Base-by-base conservation (phyloP, 2,329 filamentous ascomycete genomes). In the Pseudogymnoascus sp. region DNA sequence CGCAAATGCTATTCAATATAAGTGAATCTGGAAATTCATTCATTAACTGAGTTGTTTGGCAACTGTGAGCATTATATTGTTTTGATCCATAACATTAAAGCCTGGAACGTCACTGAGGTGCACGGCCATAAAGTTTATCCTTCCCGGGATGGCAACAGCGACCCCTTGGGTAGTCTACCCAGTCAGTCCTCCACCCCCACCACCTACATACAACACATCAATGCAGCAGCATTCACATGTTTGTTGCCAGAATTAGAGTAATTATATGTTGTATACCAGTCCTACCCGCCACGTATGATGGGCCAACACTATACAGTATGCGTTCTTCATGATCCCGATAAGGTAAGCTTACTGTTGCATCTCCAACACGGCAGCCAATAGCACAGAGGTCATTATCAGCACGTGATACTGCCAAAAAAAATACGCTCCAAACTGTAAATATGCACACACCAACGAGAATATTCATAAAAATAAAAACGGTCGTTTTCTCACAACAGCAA, bases 41-140 rank as follows among this genome's bases (percentile, higher is more conserved):
- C n/a, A 57, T 57, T 57, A 57, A 57, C 50, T 57, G 50, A 33
- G 50, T 33, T 33, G 50, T 57, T 57, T 33, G 50, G 50, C 17
- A 57, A 57, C 50, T 19, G n/a, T 33, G n/a, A 57, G 28, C 33
- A 57, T 33, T 57, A 53, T 53, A 57, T 57, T 57, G 50, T 57
- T 57, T 57, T 57, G 50, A 57, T 57, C 28, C 26, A 33, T 57
- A 57, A 57, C 50, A 57, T 57, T 57, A 57, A 17, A 57, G 50
- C 50, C 50, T 57, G 50, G 50, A 57, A 33, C 50, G 50, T 57
- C 50, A 57, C 50, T 57, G 50, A 57, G 31, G 50, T 15, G 50
- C 50, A 57, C 50, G 50, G 50, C 28, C 50, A 57, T 11, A 57
- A 57, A 57, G 50, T 57, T 57, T 57, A 57, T 57, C 50, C 50